A percentile compares a stretch with the other conserved stretches of the same genome.
These are phyloP conservation scores for Pseudophaeomoniella oleicola DNA, from an alignment of 2,329 filamentous ascomycete genomes.

Conservation along the genomic window DNA sequence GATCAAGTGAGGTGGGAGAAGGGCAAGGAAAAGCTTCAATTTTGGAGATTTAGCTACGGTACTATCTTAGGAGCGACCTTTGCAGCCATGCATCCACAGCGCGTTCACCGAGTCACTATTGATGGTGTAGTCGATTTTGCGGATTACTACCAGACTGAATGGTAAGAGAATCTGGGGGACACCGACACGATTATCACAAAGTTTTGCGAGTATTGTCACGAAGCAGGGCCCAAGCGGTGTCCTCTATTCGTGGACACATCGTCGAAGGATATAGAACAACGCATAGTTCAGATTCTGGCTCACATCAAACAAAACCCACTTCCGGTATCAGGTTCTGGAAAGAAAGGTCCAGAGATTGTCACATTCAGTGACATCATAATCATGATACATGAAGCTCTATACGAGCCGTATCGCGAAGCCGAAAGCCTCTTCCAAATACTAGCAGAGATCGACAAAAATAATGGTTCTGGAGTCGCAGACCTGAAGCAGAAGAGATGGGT, in stretches of 20 bases:
- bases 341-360: background rate
- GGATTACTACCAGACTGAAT: constrained; percentile 34
- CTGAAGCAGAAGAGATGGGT: background rate
- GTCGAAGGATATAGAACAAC: background rate
- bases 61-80: constrained; percentile 38
- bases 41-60: constrained; percentile 43
- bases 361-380: background rate
- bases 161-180: constrained; percentile 36
- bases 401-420: background rate
- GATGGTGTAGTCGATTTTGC: constrained; percentile 26
- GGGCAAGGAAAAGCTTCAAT: constrained; percentile 8
- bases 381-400: background rate
- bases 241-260: background rate
- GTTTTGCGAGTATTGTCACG: constrained; percentile 40
- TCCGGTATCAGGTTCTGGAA: background rate
- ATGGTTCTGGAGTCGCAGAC: background rate
- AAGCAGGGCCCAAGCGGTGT: constrained; percentile 22
- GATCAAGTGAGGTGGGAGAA: too few relatives aligned
- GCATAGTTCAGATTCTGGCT: background rate
- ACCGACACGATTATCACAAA: constrained; percentile 38
- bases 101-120: constrained; percentile 20
- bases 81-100: constrained; percentile 37
- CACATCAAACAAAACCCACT: background rate
- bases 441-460: background rate
- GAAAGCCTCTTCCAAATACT: too few relatives aligned